Conservation (phyloP, 2,329 filamentous ascomycete species). For the Botrytis deweyae region DNA sequence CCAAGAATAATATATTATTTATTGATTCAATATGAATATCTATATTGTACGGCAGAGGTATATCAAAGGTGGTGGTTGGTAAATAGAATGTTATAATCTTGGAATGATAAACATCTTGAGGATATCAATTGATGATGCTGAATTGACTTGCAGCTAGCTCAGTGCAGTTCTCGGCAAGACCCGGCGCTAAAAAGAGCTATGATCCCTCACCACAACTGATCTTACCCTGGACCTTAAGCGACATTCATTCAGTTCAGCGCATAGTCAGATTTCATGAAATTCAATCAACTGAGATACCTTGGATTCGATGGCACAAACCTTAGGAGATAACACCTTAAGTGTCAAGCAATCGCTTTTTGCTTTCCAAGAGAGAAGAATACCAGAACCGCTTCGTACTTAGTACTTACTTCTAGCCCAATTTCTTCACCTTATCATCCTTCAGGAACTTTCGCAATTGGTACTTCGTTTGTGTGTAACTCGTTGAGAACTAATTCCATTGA, state of each 20-base stretch:
- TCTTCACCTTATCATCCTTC: not conserved
- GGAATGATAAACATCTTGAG: not conserved
- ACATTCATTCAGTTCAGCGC: not conserved
- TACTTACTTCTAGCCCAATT: not conserved
- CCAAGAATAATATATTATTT: not conserved
- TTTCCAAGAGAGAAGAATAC: not conserved
- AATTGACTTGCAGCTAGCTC: not conserved
- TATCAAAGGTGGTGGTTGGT: not conserved
- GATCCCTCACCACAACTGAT: not conserved
- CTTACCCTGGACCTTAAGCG: not conserved
- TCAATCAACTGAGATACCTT: not conserved
- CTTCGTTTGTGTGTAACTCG: not conserved
- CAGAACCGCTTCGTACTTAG: not conserved
- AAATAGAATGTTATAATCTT: not conserved
- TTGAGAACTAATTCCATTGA: not conserved
- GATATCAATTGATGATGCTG: constrained; percentile 4
- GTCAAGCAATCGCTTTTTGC: not conserved
- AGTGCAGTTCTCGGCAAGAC: not conserved
- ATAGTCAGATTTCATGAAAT: not conserved
- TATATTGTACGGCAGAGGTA: not conserved
- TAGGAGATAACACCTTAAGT: not conserved
- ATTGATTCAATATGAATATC: not conserved
- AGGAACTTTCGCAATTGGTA: not conserved
- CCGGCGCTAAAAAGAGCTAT: constrained; percentile 12
- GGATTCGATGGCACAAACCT: not conserved